Base-by-base conservation (phyloP, 805 yeast species). In the Hanseniaspora taiwanica region DNA sequence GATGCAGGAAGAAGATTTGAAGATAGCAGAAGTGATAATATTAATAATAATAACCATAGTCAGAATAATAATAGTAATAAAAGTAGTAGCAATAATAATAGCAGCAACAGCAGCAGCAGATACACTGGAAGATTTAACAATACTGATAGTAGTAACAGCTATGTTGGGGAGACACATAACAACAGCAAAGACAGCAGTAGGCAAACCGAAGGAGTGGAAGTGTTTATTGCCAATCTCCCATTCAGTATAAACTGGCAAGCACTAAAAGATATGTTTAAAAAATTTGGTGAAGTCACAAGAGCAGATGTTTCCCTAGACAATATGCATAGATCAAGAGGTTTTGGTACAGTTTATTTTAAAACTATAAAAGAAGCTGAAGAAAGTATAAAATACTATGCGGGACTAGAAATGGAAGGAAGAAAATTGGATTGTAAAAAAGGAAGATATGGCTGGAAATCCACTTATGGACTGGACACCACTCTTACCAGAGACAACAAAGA, bases 141-240 rank as follows among this genome's bases (percentile, higher is more conserved):
- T 23, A 43, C 39, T 21, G 38, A 40, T 13, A 38, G 32, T 18
- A 40, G 43, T 6, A 35, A 32, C 9, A 36, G 23, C 14, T 37
- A 33, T 8, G 27, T 31, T 10, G 10, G 29, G 18, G 12, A 23
- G 16, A 16, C 42, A 37, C 7, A 13, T 27, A 27, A 13, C n/a
- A 7, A 27, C 7, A 27, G 17, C n/a, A 27, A 13, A 7, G 20
- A 37, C 21, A 20, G 36, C 23, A 32, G 24, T 7, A 10, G 21
- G 24, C 41, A 46, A 19, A 40, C 54, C 37, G 48, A 48, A 20
- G 44, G 44, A 2, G 58, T 43, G 48, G 87, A 81, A 56, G 68
- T 85, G 32, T 83, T 81, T 58, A 75, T 83, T 34, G 83, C 83
- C 24, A 84, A 87, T 57, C 63, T 87, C 46, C 95, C 97, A 16